Conservation (phyloP, 2,329 filamentous ascomycete species). For the Zalaria sp. region DNA sequence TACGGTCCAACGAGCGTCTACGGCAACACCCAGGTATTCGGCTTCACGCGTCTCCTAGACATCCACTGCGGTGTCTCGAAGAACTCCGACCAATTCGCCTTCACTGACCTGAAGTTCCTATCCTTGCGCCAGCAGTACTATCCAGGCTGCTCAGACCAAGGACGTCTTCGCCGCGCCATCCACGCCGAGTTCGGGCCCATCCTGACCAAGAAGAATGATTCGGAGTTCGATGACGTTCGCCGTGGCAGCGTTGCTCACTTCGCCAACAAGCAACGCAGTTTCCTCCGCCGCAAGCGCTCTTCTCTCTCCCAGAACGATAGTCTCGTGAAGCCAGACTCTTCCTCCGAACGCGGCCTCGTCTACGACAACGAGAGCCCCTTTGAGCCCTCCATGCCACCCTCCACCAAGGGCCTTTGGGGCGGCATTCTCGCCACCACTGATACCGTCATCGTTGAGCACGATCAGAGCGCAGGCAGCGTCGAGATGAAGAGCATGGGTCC, state of each 20-base stretch:
- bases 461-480: constrained; percentile 13
- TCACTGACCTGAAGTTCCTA: constrained; percentile 23
- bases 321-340: constrained; percentile 11
- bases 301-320: constrained; percentile 3
- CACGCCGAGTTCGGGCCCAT: constrained; percentile 31
- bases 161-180: constrained; percentile 28
- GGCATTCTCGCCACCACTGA: constrained; percentile 23
- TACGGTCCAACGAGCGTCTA: constrained; percentile 12
- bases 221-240: constrained; percentile 3
- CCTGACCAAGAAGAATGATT: constrained; percentile 14
- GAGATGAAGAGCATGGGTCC: constrained; percentile 12
- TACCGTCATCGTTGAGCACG: constrained; percentile 12
- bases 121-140: constrained; percentile 28
- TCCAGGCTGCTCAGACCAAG: constrained; percentile 29
- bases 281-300: constrained; percentile 4
- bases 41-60: constrained; percentile 30
- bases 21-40: constrained; percentile 24
- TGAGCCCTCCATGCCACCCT: constrained; percentile 1
- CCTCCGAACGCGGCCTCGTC: constrained; percentile 9
- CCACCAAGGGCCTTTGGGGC: constrained; percentile 15
- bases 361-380: constrained; percentile 2
- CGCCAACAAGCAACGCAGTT: constrained; percentile 7
- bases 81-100: constrained; percentile 7
- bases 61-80: constrained; percentile 21
- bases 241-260: constrained; percentile 3